Evolutionary conservation across 1,139 yeast genomes (phyloP).

Genomic region (Saccharomyces hybrid): DNA sequence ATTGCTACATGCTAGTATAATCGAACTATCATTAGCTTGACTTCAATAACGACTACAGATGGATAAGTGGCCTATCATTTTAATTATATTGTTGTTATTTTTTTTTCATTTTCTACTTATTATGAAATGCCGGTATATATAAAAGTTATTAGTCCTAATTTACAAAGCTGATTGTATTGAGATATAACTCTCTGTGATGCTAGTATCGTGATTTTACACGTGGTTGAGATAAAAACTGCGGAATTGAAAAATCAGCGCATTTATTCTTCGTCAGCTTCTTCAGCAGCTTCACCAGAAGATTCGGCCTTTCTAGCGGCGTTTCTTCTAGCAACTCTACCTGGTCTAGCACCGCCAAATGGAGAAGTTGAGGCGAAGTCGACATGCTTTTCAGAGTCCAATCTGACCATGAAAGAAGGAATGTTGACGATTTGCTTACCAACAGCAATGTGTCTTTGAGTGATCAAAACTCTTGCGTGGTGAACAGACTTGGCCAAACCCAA

Average conservation of each 20-base stretch:
- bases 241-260: conserved; percentile 7
- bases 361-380: conserved; percentile 98
- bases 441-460: conserved; percentile 98
- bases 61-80: not conserved
- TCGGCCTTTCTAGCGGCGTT: conserved; percentile 61
- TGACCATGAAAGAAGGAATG: conserved; percentile 98
- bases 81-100: not conserved
- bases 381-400: conserved; percentile 99
- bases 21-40: not conserved
- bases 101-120: not conserved
- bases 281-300: conserved; percentile 46
- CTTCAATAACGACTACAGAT: not conserved
- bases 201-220: not conserved
- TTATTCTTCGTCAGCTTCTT: conserved; percentile 52
- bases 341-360: conserved; percentile 99
- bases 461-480: conserved; percentile 99
- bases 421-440: conserved; percentile 99
- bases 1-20: not conserved
- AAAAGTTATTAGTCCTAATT: conserved; percentile 3
- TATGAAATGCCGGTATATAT: not conserved
- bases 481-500: conserved; percentile 98
- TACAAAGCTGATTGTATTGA: not conserved
- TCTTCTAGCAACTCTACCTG: conserved; percentile 99
- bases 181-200: not conserved
- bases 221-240: conserved; percentile 9